Percentiles rank a stretch among this genome's conserved stretches.
These are phyloP conservation scores for Plasmodium coatneyi DNA, from an alignment of 169 alveolate species.

Conservation along the genomic window DNA sequence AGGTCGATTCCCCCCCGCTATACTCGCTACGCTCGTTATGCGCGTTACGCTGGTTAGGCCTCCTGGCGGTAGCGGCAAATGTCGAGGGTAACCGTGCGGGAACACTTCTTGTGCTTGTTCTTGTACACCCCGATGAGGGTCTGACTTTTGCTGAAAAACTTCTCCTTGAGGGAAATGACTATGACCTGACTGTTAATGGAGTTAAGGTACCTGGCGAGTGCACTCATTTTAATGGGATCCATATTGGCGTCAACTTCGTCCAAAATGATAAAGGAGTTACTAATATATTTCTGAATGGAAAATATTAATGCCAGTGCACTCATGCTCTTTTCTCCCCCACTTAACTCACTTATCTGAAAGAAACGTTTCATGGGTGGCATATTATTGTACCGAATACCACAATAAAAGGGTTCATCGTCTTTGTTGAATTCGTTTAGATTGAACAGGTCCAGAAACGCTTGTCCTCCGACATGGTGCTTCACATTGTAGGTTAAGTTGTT, in stretches of 20 bases:
- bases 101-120: conserved; percentile 77
- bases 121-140: conserved; percentile 88
- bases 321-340: conserved; percentile 98
- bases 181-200: conserved; percentile 86
- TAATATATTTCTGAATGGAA: conserved; percentile 91
- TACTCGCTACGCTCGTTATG: too few relatives aligned
- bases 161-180: conserved; percentile 90
- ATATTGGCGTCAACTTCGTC: conserved; percentile 96
- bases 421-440: conserved; percentile 79
- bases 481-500: conserved; percentile 78
- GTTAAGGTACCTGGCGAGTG: conserved; percentile 83
- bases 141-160: conserved; percentile 88
- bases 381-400: conserved; percentile 82
- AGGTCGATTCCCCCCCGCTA: too few relatives aligned
- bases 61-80: conserved; percentile 76
- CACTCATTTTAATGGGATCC: conserved; percentile 89
- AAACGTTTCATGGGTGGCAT: conserved; percentile 86
- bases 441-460: conserved; percentile 82
- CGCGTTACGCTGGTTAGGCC: neutral
- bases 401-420: conserved; percentile 82
- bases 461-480: conserved; percentile 79
- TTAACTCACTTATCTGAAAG: conserved; percentile 79
- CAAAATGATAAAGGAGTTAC: conserved; percentile 92
- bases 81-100: conserved; percentile 84
- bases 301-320: conserved; percentile 93